Base-by-base conservation (phyloP, 2,329 filamentous ascomycete genomes). In the Blastomyces parvus region DNA sequence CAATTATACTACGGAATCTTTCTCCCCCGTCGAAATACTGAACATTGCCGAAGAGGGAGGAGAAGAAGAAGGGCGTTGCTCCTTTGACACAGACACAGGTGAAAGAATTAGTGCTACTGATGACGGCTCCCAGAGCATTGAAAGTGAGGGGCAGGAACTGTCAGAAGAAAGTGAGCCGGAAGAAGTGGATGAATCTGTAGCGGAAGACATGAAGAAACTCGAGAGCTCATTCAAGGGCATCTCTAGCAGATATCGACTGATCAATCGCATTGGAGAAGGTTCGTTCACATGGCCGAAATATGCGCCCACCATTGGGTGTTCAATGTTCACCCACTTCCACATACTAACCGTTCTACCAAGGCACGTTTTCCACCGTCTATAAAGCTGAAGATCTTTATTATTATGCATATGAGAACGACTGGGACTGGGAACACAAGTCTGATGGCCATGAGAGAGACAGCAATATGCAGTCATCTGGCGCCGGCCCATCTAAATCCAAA, bases 211-310 rank as follows among this genome's bases (percentile, higher is more conserved):
- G 85, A 84, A 86, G 61, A 90, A 87, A 68, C 85, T 99, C 63
- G 87, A 93, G 69, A 82, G 86, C 62, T 88, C 86, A 42, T 97
- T 97, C 73, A 87, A 87, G 46, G 90, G 89, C 60, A 95, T 97
- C 74, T 88, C 84, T 67, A 83, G 90, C 70, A 86, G 88, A 64
- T 99, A 93, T 77, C 87, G 92, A 61, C 79, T 99, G 62, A 94
- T 99, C 74, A 97, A 97, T 77, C 88, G 93, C 66, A 99, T 99
- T 72, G 94, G 94, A 72, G 94, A 99, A 84, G 94, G 91, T 92
- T 77, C 63, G 69, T 65, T 44, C 27, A 25, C n/a, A 57, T 58
- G 33, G 42, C 62, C 27, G 30, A 33, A n/a, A 11, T 36, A 6
- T 44, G 40, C 14, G 25, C 52, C 9, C 25, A 19, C 13, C 48